These are phyloP conservation scores for Rhizodiscina lignyota DNA, from an alignment of 495 filamentous ascomycete genomes.

Conservation along the genomic window DNA sequence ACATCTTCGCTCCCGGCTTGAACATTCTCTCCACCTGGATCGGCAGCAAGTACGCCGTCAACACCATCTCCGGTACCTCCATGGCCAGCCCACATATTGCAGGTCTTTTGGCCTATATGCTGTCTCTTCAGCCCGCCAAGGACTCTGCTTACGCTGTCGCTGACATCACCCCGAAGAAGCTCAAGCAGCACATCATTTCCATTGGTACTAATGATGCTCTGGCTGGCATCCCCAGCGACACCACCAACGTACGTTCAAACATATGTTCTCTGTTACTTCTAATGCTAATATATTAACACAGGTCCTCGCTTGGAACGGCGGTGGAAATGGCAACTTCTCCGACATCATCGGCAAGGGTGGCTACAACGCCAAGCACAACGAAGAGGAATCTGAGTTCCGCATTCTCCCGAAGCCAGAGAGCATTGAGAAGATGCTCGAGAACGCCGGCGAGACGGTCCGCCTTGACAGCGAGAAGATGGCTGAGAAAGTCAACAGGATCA, in stretches of 20 bases:
- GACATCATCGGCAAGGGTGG: slow-evolving; percentile 60
- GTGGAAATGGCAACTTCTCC: slow-evolving; percentile 78
- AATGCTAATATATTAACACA: slow-evolving; percentile 18
- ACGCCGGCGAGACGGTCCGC: slow-evolving; percentile 4
- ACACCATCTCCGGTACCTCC: slow-evolving; percentile 98
- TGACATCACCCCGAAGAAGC: slow-evolving; percentile 78
- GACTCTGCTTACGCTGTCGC: slow-evolving; percentile 83
- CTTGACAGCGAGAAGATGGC: slow-evolving; percentile 8
- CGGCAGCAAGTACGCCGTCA: slow-evolving; percentile 80
- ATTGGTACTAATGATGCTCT: slow-evolving; percentile 72
- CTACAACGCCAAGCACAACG: slow-evolving; percentile 24
- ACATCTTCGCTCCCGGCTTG: slow-evolving; percentile 95
- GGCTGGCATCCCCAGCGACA: slow-evolving; percentile 68
- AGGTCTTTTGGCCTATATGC: slow-evolving; percentile 91
- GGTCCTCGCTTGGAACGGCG: slow-evolving; percentile 98
- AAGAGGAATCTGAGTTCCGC: background rate
- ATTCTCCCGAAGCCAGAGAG: slow-evolving; percentile 5
- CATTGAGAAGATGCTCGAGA: slow-evolving; percentile 10
- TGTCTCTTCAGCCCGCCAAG: slow-evolving; percentile 79
- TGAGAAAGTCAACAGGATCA: slow-evolving; percentile 18
- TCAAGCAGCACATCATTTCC: slow-evolving; percentile 74
- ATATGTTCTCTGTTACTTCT: background rate
- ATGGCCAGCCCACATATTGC: slow-evolving; percentile 98
- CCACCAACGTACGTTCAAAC: slow-evolving; percentile 46
- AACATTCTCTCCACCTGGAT: slow-evolving; percentile 98